Conservation (phyloP, 768 basidiomycete genomes). For the Hygrocybe punicea region DNA sequence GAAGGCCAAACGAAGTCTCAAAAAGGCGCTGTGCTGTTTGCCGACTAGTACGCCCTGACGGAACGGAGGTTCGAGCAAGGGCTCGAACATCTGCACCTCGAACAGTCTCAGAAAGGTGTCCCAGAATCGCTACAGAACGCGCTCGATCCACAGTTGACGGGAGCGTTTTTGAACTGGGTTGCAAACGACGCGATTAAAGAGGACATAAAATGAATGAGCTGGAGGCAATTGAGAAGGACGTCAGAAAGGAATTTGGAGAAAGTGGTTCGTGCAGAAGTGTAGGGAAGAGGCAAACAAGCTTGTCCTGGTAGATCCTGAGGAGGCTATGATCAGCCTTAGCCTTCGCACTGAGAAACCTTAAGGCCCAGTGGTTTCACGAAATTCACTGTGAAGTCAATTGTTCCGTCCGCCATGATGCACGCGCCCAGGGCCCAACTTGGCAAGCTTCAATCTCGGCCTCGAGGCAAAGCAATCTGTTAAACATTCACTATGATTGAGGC, state of each 20-base stretch:
- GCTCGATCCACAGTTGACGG: conserved; percentile 13
- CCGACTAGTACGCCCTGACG: conserved; percentile 14
- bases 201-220: conserved; percentile 18
- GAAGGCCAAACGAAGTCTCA: neutral
- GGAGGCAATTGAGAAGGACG: conserved; percentile 14
- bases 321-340: no score
- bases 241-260: conserved; percentile 10
- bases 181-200: conserved; percentile 17
- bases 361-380: no score
- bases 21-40: conserved; percentile 5
- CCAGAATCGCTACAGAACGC: neutral
- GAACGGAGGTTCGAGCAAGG: conserved; percentile 21
- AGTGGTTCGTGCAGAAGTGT: conserved; percentile 14
- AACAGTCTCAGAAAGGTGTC: conserved; percentile 12
- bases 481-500: no score
- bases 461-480: no score
- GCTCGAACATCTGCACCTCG: conserved; percentile 19
- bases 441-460: no score
- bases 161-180: conserved; percentile 21
- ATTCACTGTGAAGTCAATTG: no score
- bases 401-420: no score
- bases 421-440: no score
- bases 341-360: no score
- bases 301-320: no score
- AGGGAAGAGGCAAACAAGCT: no score